Evolutionary conservation across 495 filamentous ascomycete genomes (phyloP), one percentile per base, ranked within the genome.

Genomic region (Hyaloscypha bicolor): DNA sequence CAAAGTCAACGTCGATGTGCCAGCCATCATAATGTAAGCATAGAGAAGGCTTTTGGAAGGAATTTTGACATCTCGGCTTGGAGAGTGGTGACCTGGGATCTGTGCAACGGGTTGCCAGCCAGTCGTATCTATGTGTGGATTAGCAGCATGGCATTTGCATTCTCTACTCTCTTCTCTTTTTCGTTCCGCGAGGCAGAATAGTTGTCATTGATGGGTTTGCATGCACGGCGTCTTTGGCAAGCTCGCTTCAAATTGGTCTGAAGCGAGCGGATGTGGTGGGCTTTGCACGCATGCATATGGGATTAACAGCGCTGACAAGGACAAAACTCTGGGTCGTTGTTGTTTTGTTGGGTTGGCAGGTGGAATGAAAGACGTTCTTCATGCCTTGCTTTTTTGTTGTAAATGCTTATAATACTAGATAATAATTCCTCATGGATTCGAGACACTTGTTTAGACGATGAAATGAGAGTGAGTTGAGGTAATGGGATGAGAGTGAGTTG

Each of bases 1-100:
- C 86, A 99, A 99, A 86, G 82, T 87, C 71, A 99, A 99, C 79
- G 92, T 99, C 76, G 95, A 99, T 83, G 86, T 91, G 66, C 91
- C 91, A 60, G 90, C 91, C 45, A 94, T 94, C 72, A 93, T 94
- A 77, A 94, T 94, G 91, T 94, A 91, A 61, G 32, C 31, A 9
- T 33, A 4, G 32, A 32, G 25, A 9, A 25, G 22, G 53, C 30
- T 56, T 29, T 56, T 29, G 53, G 53, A 11, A 9, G 53, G 51
- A 9, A 9, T 29, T 56, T 56, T 56, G 53, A 4, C 53, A 29
- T 14, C 19, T 11, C 5, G 5, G 53, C 53, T 29, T 56, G 53
- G 53, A 32, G 9, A 14, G 3, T 29, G 53, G 22, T 16, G 6
- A 12, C 9, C 11, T 9, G 53, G 56, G 32, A 37, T 16, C 31